phyloP scores from a whole-genome alignment of 495 filamentous ascomycete genomes.

The Aspergillus saccharolyticus region DNA sequence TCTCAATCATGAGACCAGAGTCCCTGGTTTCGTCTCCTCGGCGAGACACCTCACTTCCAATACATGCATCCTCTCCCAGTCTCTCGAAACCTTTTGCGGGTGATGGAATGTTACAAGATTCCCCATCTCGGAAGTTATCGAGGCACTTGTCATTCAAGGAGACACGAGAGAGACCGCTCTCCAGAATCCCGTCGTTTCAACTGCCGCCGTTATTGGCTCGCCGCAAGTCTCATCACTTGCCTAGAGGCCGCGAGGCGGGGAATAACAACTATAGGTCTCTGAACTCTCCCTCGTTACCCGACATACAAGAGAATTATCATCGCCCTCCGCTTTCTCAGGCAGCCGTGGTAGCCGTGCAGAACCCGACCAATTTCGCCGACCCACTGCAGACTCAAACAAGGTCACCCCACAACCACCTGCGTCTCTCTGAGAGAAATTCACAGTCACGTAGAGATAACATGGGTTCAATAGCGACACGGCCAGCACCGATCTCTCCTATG shows the following conservation, averaged over 20 bases:
- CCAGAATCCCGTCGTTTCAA: conserved; percentile 34
- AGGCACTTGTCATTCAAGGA: conserved; percentile 22
- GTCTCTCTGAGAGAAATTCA: conserved; percentile 27
- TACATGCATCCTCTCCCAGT: conserved; percentile 35
- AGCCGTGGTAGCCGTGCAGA: conserved; percentile 30
- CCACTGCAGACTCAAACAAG: not conserved
- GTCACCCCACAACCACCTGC: conserved; percentile 13
- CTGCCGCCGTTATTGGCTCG: conserved; percentile 30
- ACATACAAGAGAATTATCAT: conserved; percentile 13
- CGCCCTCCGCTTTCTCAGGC: conserved; percentile 28
- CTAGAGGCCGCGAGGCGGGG: not conserved
- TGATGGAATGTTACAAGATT: conserved; percentile 3
- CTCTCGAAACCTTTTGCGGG: conserved; percentile 44
- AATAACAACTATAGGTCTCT: not conserved
- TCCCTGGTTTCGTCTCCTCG: conserved; percentile 11
- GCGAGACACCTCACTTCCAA: conserved; percentile 23
- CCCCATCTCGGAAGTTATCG: conserved; percentile 9
- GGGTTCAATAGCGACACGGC: conserved; percentile 34
- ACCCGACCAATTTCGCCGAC: conserved; percentile 24
- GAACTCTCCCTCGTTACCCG: not conserved
- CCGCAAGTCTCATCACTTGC: conserved; percentile 9
- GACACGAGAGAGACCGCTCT: conserved; percentile 45
- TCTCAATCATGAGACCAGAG: conserved; percentile 28
- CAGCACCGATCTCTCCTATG: conserved; percentile 32
- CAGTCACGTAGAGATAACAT: conserved; percentile 37